These are phyloP conservation scores for Ophiobolus disseminans DNA, from an alignment of 2,329 filamentous ascomycete genomes.

Conservation along the genomic window DNA sequence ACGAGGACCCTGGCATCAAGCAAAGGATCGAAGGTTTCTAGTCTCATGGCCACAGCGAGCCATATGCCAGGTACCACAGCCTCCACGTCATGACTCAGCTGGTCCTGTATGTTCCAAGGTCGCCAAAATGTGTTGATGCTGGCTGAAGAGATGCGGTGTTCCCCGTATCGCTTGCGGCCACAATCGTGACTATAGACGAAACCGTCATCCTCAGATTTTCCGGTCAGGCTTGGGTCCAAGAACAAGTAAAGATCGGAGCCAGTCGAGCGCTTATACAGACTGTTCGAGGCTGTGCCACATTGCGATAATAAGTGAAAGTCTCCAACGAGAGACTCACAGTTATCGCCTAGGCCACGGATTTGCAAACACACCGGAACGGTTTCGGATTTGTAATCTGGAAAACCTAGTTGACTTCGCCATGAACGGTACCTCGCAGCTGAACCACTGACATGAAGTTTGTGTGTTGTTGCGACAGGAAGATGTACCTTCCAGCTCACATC, in stretches of 20 bases:
- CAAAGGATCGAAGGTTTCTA: conserved; percentile 6
- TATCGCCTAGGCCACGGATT: conserved; percentile 46
- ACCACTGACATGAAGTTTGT: conserved; percentile 26
- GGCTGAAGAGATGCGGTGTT: conserved; percentile 56
- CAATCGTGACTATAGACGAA: conserved; percentile 65
- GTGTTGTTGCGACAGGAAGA: conserved; percentile 14
- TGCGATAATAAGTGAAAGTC: conserved; percentile 59
- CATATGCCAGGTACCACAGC: conserved; percentile 17
- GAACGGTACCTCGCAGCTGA: conserved; percentile 34
- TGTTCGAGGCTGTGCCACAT: conserved; percentile 64
- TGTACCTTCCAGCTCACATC: conserved; percentile 33
- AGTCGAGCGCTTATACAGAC: conserved; percentile 58
- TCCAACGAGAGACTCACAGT: conserved; percentile 53
- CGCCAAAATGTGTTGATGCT: conserved; percentile 49
- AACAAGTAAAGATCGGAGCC: conserved; percentile 61
- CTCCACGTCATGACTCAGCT: conserved; percentile 2
- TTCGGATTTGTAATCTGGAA: conserved; percentile 50
- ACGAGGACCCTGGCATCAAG: conserved; percentile 10
- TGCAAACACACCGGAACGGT: conserved; percentile 55
- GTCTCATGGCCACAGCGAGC: conserved; percentile 5
- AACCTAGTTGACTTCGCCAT: conserved; percentile 47
- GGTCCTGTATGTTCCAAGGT: conserved; percentile 31
- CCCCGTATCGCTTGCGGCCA: conserved; percentile 54
- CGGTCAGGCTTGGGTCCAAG: conserved; percentile 61
- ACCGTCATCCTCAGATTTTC: conserved; percentile 55